Conservation (phyloP, 1,284 basidiomycete genomes). For the Laetiporus sulphureus region DNA sequence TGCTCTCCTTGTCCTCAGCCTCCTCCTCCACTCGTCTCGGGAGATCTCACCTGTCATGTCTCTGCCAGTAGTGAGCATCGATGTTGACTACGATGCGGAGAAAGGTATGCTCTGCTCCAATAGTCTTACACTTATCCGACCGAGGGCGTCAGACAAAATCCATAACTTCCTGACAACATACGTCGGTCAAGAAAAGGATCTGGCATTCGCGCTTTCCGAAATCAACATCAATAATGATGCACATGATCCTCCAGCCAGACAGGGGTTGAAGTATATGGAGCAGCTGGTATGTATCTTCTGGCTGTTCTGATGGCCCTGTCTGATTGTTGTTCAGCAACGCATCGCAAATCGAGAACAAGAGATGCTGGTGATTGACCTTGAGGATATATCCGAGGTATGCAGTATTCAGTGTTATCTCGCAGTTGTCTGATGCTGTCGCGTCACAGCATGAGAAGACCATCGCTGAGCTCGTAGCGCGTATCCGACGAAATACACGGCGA, state of each 20-base stretch:
- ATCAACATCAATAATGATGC: slow-evolving; percentile 60
- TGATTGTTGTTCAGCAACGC: slow-evolving; percentile 55
- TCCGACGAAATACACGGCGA: slow-evolving; percentile 82
- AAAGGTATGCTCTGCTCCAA: slow-evolving; percentile 23
- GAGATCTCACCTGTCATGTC: slow-evolving; percentile 35
- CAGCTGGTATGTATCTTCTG: slow-evolving; percentile 62
- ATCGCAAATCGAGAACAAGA: slow-evolving; percentile 92
- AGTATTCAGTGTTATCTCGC: slow-evolving; percentile 3
- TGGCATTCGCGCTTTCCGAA: slow-evolving; percentile 62
- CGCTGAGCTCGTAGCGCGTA: slow-evolving; percentile 65
- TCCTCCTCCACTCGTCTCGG: no score
- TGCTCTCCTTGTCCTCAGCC: no score
- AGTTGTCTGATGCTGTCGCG: neutral
- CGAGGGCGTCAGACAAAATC: slow-evolving; percentile 50
- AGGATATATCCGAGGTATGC: slow-evolving; percentile 68
- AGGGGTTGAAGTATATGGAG: slow-evolving; percentile 78
- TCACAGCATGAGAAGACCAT: slow-evolving; percentile 59
- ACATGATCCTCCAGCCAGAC: slow-evolving; percentile 32
- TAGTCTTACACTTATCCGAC: slow-evolving; percentile 8
- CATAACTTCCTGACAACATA: slow-evolving; percentile 63
- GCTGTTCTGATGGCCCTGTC: slow-evolving; percentile 3
- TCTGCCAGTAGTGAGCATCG: slow-evolving; percentile 42
- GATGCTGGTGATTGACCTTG: slow-evolving; percentile 76
- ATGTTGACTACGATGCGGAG: slow-evolving; percentile 44
- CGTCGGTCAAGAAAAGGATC: slow-evolving; percentile 58